phyloP scores from a whole-genome alignment of 1,284 basidiomycete species.

The Dichomitus squalens region DNA sequence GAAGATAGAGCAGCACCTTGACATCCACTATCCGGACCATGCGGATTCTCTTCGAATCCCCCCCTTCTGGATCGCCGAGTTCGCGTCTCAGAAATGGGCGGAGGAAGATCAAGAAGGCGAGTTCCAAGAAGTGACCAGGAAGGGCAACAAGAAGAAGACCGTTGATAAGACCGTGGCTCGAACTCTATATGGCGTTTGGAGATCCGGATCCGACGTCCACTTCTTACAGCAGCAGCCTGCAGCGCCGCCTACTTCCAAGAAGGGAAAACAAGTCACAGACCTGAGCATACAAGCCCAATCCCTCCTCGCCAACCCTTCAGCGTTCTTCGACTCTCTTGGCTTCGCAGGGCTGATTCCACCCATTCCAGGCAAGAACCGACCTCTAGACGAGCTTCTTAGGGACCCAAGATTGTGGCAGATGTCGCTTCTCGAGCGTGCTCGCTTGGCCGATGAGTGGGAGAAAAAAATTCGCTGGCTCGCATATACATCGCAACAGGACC shows the following conservation, averaged over 20 bases:
- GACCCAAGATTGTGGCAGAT: constrained; percentile 29
- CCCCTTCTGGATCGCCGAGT: constrained; percentile 45
- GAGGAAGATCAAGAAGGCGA: constrained; percentile 23
- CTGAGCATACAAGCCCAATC: background rate
- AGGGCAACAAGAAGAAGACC: constrained; percentile 17
- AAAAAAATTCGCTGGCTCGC: constrained; percentile 26
- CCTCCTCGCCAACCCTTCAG: constrained; percentile 10
- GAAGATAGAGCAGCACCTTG: constrained; percentile 44
- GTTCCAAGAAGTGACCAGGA: constrained; percentile 17
- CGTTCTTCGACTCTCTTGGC: constrained; percentile 26
- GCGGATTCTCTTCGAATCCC: constrained; percentile 39
- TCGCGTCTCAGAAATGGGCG: constrained; percentile 10
- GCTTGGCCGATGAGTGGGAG: constrained; percentile 29
- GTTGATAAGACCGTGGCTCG: constrained; percentile 8
- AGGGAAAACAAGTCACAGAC: constrained; percentile 1
- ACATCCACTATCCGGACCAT: constrained; percentile 47
- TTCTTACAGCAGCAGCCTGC: constrained; percentile 11
- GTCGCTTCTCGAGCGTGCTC: constrained; percentile 29
- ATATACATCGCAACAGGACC: constrained; percentile 39
- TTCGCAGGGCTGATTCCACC: constrained; percentile 20
- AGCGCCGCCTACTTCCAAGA: background rate
- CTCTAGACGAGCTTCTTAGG: constrained; percentile 19
- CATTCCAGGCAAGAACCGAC: constrained; percentile 16
- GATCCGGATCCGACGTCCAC: constrained; percentile 27
- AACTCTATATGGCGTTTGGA: constrained; percentile 50